Conservation (phyloP, 202 grass and related monocot species). For the Panicum hallii region DNA sequence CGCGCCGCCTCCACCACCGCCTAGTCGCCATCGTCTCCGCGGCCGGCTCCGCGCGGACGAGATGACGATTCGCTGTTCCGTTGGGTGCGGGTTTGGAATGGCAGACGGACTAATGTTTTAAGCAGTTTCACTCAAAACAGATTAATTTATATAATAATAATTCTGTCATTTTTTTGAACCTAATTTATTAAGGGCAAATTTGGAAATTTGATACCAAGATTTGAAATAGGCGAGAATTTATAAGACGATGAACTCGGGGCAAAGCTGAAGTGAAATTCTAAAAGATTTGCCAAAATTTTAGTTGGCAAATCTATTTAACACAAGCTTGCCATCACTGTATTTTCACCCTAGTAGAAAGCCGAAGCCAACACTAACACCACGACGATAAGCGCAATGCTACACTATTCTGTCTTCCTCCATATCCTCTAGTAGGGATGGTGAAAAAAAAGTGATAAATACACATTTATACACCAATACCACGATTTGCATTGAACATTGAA, state of each 20-base stretch:
- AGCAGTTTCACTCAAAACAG: background rate
- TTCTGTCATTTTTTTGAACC: too few relatives aligned
- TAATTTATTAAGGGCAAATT: background rate
- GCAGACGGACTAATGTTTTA: background rate
- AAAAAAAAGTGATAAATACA: background rate
- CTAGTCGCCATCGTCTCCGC: constrained; percentile 55
- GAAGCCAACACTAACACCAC: background rate
- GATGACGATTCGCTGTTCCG: constrained; percentile 1
- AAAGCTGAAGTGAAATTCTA: background rate
- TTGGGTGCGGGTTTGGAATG: background rate
- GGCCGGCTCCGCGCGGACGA: background rate
- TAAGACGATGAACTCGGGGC: background rate
- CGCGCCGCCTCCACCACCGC: constrained; percentile 73
- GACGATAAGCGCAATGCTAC: background rate
- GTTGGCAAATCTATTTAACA: background rate
- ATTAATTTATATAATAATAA: too few relatives aligned
- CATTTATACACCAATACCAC: background rate
- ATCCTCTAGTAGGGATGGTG: background rate
- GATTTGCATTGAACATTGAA: constrained; percentile 14
- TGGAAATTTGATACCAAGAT: background rate
- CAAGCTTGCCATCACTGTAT: background rate
- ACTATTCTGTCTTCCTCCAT: background rate
- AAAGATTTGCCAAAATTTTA: background rate
- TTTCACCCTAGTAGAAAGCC: background rate
- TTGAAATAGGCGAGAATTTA: background rate